Evolutionary conservation across 108 stramenopile species (phyloP).

Genomic region (Nitzschia sp.): DNA sequence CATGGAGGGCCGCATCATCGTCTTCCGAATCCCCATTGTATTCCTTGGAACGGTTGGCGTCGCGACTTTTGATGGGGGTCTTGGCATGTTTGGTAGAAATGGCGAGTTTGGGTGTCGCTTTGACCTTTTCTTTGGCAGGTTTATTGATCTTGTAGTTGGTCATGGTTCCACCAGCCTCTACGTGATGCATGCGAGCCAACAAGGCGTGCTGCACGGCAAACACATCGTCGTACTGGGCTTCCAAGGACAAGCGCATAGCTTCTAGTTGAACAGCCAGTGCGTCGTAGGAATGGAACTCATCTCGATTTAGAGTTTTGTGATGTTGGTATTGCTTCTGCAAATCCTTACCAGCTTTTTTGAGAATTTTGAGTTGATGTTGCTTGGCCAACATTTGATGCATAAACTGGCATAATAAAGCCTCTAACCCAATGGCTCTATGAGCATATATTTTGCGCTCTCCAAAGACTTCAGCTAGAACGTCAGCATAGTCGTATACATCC

Average conservation of each 20-base stretch:
- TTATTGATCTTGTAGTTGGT: slow-evolving; percentile 23
- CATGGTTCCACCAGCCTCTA: slow-evolving; percentile 19
- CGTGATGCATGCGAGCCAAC: slow-evolving; percentile 14
- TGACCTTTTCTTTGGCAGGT: neutral
- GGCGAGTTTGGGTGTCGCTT: neutral
- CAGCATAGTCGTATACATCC: slow-evolving; percentile 23
- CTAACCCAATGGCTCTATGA: slow-evolving; percentile 28
- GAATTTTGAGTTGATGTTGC: slow-evolving; percentile 33
- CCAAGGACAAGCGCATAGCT: slow-evolving; percentile 19
- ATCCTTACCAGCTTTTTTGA: slow-evolving; percentile 25
- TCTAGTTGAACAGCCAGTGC: slow-evolving; percentile 23
- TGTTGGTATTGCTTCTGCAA: slow-evolving; percentile 7
- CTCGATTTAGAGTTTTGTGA: slow-evolving; percentile 2
- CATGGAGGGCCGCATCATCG: slow-evolving; percentile 5
- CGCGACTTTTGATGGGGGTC: neutral
- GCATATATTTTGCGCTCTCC: slow-evolving; percentile 30
- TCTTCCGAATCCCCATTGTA: slow-evolving; percentile 8
- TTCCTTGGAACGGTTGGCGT: neutral
- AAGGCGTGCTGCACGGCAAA: slow-evolving; percentile 25
- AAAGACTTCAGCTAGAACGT: slow-evolving; percentile 27
- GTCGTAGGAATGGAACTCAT: slow-evolving; percentile 29
- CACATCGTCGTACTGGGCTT: slow-evolving; percentile 26
- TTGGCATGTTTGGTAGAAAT: slow-evolving; percentile 9
- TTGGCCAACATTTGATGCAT: slow-evolving; percentile 41
- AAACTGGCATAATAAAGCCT: slow-evolving; percentile 25